Percentiles rank a stretch among this genome's conserved stretches.
Conservation (phyloP, 2,329 filamentous ascomycete species). For the Microdochium trichocladiopsis region DNA sequence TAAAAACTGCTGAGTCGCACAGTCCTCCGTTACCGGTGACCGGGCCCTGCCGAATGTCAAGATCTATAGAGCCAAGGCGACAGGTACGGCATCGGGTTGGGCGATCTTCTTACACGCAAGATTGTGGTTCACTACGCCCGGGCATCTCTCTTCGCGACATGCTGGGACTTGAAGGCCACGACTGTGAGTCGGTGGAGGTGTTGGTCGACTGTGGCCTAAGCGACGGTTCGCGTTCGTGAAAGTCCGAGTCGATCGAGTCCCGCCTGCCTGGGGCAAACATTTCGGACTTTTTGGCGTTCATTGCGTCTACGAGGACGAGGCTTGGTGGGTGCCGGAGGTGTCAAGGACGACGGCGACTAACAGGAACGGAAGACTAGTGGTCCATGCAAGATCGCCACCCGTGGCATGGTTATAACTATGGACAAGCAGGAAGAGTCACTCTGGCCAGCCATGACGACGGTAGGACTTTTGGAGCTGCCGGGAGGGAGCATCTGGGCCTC, state of each 20-base stretch:
- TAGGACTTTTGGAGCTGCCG: constrained; percentile 21
- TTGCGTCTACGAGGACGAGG: background rate
- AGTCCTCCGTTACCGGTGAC: constrained; percentile 28
- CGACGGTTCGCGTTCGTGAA: background rate
- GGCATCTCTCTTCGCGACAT: background rate
- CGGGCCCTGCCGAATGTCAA: background rate
- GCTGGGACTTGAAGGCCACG: background rate
- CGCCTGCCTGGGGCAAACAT: background rate
- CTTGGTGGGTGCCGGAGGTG: background rate
- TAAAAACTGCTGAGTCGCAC: constrained; percentile 46
- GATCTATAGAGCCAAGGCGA: no score
- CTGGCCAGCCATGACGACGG: constrained; percentile 15
- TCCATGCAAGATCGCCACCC: constrained; percentile 18
- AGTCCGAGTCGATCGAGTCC: background rate
- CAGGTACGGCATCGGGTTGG: no score
- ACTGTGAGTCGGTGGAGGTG: background rate
- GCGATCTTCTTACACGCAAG: background rate
- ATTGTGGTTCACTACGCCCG: background rate
- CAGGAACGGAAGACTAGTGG: background rate
- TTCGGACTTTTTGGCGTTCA: background rate
- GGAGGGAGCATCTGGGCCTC: constrained; percentile 15
- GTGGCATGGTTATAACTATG: constrained; percentile 22
- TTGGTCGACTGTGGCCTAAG: background rate
- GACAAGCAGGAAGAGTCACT: constrained; percentile 10
- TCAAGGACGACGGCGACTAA: background rate